These are phyloP conservation scores for Phialophora verrucosa DNA, from an alignment of 2,329 filamentous ascomycete genomes.

Conservation along the genomic window DNA sequence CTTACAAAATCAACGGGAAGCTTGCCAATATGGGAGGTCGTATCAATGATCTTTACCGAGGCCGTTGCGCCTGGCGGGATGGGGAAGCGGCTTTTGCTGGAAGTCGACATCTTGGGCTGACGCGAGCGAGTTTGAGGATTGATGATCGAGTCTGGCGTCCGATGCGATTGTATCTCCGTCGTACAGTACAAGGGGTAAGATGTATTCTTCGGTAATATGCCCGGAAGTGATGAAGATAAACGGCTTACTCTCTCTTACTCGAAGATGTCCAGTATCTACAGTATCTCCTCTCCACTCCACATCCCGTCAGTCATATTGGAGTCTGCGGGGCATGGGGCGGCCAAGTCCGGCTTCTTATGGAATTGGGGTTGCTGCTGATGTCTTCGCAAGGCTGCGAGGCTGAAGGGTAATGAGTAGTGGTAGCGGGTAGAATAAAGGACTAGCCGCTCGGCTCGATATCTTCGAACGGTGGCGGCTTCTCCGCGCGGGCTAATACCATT, in stretches of 20 bases:
- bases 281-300: not conserved
- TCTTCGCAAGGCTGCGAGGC: not conserved
- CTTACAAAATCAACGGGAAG: slow-evolving; percentile 5
- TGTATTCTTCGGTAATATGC: not conserved
- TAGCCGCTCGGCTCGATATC: not conserved
- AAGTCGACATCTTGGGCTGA: not conserved
- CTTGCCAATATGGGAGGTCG: slow-evolving; percentile 12
- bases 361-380: not conserved
- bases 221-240: not conserved
- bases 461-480: not conserved
- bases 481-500: not conserved
- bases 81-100: slow-evolving; percentile 13
- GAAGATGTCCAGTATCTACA: not conserved
- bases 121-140: not conserved
- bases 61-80: slow-evolving; percentile 17
- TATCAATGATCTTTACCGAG: slow-evolving; percentile 17
- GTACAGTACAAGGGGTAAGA: not conserved
- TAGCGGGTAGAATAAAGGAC: not conserved
- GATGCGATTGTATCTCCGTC: not conserved
- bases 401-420: no score
- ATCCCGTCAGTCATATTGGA: not conserved
- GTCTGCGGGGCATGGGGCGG: not conserved
- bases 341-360: not conserved
- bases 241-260: not conserved
- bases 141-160: not conserved